These are phyloP conservation scores for Alternaria sp. DNA, from an alignment of 2,329 filamentous ascomycete species.

Conservation along the genomic window DNA sequence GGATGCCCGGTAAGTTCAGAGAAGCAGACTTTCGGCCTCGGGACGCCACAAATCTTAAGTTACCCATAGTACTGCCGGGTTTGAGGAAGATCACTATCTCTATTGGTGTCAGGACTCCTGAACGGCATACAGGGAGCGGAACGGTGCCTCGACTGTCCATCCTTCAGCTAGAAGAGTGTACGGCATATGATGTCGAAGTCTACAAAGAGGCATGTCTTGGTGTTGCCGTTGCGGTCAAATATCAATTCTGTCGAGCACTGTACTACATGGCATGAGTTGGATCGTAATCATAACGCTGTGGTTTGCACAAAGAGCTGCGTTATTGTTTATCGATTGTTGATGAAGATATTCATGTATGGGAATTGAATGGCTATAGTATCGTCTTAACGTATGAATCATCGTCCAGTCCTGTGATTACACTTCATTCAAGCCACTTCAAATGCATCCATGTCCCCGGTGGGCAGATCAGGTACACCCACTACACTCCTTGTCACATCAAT, in stretches of 20 bases:
- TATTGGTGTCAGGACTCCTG: neutral
- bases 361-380: neutral
- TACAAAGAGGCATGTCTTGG: neutral
- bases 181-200: neutral
- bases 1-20: neutral
- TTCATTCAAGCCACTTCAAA: constrained; percentile 29
- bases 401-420: neutral
- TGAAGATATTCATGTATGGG: neutral
- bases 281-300: neutral
- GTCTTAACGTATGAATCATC: neutral
- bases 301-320: neutral
- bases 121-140: neutral
- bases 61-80: neutral
- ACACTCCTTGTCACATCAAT: constrained; percentile 38
- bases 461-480: constrained; percentile 36
- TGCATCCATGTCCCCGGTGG: constrained; percentile 45
- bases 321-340: neutral
- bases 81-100: neutral
- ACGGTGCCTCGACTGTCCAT: neutral
- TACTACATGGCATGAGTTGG: neutral
- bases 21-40: neutral
- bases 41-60: neutral
- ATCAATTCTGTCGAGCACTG: neutral
- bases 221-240: neutral
- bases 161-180: neutral